phyloP scores from a whole-genome alignment of 2,329 filamentous ascomycete genomes.

The Aureobasidium sp. region DNA sequence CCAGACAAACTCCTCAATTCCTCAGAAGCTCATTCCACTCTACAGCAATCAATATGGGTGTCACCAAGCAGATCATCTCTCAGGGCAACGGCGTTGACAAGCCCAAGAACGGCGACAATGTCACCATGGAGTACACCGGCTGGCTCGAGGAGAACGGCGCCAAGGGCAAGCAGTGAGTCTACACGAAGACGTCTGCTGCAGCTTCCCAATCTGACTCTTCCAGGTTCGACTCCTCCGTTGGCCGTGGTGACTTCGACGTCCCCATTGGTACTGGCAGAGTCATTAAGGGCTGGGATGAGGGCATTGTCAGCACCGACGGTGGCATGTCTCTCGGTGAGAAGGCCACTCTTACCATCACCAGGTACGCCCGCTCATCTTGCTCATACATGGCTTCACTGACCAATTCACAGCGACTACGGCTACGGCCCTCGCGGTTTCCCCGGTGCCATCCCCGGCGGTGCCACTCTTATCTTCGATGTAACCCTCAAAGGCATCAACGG shows the following conservation, averaged over 20 bases:
- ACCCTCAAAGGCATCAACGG: slow-evolving; percentile 56
- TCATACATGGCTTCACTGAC: neutral
- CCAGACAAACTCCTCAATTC: slow-evolving; percentile 10
- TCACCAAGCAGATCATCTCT: slow-evolving; percentile 56
- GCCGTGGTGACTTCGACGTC: slow-evolving; percentile 66
- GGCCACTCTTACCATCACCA: slow-evolving; percentile 71
- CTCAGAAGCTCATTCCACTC: slow-evolving; percentile 4
- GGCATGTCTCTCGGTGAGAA: slow-evolving; percentile 89
- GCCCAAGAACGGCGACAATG: slow-evolving; percentile 59
- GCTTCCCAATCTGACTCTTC: slow-evolving; percentile 8
- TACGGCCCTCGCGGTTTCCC: slow-evolving; percentile 65
- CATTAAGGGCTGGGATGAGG: slow-evolving; percentile 67
- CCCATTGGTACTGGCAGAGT: slow-evolving; percentile 74
- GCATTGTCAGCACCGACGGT: slow-evolving; percentile 45
- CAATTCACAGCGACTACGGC: slow-evolving; percentile 47
- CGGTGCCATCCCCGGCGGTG: slow-evolving; percentile 63
- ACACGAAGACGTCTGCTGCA: neutral
- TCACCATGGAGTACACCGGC: slow-evolving; percentile 87
- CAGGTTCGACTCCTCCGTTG: slow-evolving; percentile 85
- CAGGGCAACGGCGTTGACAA: slow-evolving; percentile 53
- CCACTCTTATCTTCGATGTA: slow-evolving; percentile 72
- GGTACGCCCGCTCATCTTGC: slow-evolving; percentile 42
- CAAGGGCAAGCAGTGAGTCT: slow-evolving; percentile 60
- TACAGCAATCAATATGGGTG: slow-evolving; percentile 36
- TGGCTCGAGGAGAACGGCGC: slow-evolving; percentile 65